phyloP scores from a whole-genome alignment of 257 asterid genomes.

The Solanum virginianum region DNA sequence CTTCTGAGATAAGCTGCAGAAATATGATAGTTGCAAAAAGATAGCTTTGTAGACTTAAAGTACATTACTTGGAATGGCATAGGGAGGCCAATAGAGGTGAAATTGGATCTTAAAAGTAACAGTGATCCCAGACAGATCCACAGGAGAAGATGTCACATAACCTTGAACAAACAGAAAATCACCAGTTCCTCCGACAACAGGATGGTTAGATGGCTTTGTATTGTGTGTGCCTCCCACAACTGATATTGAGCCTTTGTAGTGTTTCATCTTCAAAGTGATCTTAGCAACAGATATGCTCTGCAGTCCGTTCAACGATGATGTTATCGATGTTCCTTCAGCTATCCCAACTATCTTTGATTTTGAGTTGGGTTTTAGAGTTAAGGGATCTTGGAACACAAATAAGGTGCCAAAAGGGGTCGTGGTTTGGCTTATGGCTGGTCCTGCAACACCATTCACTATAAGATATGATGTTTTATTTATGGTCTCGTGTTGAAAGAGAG shows the following conservation, averaged over 20 bases:
- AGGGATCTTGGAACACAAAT: conserved; percentile 10
- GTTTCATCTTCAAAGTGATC: conserved; percentile 5
- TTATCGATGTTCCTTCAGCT: conserved; percentile 11
- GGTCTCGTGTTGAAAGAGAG: conserved; percentile 16
- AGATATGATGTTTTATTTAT: conserved; percentile 6
- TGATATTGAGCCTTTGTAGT: conserved; percentile 9
- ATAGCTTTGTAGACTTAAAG: neutral
- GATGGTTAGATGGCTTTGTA: conserved; percentile 10
- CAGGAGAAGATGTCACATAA: conserved; percentile 12
- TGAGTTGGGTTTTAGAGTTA: conserved; percentile 1
- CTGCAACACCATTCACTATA: conserved; percentile 15
- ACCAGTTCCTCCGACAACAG: conserved; percentile 11
- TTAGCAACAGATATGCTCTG: conserved; percentile 11
- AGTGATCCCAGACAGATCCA: conserved; percentile 3
- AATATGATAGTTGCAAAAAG: neutral
- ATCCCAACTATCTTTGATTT: conserved; percentile 5
- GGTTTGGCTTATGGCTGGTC: neutral
- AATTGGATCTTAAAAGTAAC: conserved; percentile 8
- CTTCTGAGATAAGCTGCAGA: neutral
- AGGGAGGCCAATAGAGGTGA: conserved; percentile 16
- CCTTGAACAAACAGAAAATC: conserved; percentile 13
- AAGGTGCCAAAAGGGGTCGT: conserved; percentile 13
- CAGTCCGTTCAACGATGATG: conserved; percentile 5
- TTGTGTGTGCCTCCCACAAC: conserved; percentile 11
- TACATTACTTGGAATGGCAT: neutral